Base-by-base conservation (phyloP, 306 rosid genomes). In the Canavalia ensiformis region DNA sequence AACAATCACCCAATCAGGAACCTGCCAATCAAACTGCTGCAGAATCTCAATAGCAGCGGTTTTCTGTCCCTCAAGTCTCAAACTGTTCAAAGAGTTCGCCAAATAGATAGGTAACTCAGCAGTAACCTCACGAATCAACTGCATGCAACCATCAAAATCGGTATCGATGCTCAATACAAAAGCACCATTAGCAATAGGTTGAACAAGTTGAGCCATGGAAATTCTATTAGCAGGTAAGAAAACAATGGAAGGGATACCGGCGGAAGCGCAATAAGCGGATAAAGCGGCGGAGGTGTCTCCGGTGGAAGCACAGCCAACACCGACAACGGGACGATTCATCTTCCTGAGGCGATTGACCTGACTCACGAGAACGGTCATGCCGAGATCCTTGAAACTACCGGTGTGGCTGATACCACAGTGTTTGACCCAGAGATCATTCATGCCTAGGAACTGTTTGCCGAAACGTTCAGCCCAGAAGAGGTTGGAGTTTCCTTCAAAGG, bases 361-460 rank as follows among this genome's bases (percentile, higher is more conserved):
- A 66, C 95, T 94, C 2, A 94, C 97, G 67, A 94, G 73, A 7
- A 94, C 98, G 5, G 95, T 94, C 98, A 94, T 92, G 8, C 97
- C 98, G 33, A 94, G 54, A 86, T 94, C 97, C 81, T 94, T 94
- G 72, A 94, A 94, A 39, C 94, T 89, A 1, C 97, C 95, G 1
- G 95, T 94, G 75, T 94, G 98, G 84, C 95, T 90, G 28, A 85
- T 94, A 5, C 97, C 97, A n/a, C 97, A 94, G 78, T 94, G 95
- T 41, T 94, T 94, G 31, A 94, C 97, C 98, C 98, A 94, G 31
- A 91, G 64, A 18, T 91, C 98, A 50, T 50, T 91, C 98, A 94
- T 94, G 69, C 80, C 87, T 13, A 91, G 87, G 64, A 88, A 84
- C 80, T 84, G 83, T 84, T 91, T 94, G 82, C 98, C 98, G 70